Conservation (phyloP, 139 green algal species). For the Tetratostichococcus sp. region DNA sequence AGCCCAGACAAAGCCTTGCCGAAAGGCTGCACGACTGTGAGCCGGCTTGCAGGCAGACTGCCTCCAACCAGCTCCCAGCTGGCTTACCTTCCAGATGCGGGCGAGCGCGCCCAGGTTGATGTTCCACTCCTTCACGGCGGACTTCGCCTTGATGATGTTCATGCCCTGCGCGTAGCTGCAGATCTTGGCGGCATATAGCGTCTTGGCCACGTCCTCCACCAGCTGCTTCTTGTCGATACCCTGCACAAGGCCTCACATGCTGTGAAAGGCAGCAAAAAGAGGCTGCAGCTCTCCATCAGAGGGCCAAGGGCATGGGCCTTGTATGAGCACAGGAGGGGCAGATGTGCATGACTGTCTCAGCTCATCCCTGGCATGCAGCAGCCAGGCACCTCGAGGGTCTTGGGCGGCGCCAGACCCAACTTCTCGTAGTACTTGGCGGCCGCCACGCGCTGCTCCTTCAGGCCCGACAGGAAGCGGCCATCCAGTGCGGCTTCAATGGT, state of each 20-base stretch:
- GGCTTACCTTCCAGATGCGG: conserved; percentile 94
- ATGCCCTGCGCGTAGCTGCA: conserved; percentile 96
- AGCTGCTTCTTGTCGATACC: conserved; percentile 86
- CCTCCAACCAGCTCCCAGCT: too few relatives aligned
- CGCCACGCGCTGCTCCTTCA: conserved; percentile 89
- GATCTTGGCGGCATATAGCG: conserved; percentile 92
- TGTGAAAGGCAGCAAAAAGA: too few relatives aligned
- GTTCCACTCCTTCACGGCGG: conserved; percentile 81
- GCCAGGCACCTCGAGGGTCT: conserved; percentile 40
- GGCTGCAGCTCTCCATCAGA: too few relatives aligned
- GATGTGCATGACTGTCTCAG: too few relatives aligned
- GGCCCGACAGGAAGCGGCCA: conserved; percentile 78
- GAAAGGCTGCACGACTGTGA: too few relatives aligned
- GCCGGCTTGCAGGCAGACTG: too few relatives aligned
- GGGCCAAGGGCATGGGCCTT: too few relatives aligned
- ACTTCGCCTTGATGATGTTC: conserved; percentile 98
- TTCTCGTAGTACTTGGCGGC: conserved; percentile 60
- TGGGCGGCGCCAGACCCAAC: conserved; percentile 25
- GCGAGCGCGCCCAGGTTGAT: conserved; percentile 88
- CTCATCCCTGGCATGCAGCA: too few relatives aligned
- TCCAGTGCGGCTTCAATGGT: conserved; percentile 95
- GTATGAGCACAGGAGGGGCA: too few relatives aligned
- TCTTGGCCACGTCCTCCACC: conserved; percentile 76
- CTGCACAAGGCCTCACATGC: background rate
- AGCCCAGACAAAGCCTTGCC: too few relatives aligned